Evolutionary conservation across 2,329 filamentous ascomycete genomes (phyloP).

Genomic region (Sporothrix humicola): DNA sequence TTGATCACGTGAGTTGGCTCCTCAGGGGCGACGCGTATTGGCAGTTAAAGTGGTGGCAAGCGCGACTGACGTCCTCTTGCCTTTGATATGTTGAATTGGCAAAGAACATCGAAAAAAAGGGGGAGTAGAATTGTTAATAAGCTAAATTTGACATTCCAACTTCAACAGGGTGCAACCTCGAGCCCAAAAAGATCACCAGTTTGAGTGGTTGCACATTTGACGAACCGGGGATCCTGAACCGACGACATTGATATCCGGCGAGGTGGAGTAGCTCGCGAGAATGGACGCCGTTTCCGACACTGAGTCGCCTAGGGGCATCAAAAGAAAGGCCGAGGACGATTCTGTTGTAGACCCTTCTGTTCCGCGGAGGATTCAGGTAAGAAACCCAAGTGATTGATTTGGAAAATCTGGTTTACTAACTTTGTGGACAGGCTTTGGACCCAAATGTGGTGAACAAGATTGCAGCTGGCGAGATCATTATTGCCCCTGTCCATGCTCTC

Average conservation of each 20-base stretch:
- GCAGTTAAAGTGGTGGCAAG: background rate
- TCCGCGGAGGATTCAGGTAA: conserved; percentile 55
- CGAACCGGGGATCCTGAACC: background rate
- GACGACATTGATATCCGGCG: background rate
- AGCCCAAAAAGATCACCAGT: too few species aligned
- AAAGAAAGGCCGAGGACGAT: conserved; percentile 33
- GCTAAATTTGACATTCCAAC: too few species aligned
- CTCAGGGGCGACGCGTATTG: background rate
- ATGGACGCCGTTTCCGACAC: background rate
- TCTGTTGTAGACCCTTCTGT: background rate
- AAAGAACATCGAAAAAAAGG: background rate
- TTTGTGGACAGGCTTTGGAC: conserved; percentile 70
- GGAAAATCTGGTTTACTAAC: background rate
- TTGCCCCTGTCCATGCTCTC: conserved; percentile 91
- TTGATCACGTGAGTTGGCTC: conserved; percentile 40
- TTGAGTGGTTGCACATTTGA: too few species aligned
- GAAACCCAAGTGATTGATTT: conserved; percentile 33
- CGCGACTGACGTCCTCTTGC: background rate
- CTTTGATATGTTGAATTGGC: background rate
- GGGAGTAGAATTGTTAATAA: too few species aligned
- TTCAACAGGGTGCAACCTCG: background rate
- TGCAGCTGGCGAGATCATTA: conserved; percentile 96
- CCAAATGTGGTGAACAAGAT: conserved; percentile 98
- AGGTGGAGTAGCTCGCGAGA: conserved; percentile 30
- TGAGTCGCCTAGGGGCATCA: conserved; percentile 30